phyloP scores from a whole-genome alignment of 305 asterid species.

The Galium porrigens region DNA sequence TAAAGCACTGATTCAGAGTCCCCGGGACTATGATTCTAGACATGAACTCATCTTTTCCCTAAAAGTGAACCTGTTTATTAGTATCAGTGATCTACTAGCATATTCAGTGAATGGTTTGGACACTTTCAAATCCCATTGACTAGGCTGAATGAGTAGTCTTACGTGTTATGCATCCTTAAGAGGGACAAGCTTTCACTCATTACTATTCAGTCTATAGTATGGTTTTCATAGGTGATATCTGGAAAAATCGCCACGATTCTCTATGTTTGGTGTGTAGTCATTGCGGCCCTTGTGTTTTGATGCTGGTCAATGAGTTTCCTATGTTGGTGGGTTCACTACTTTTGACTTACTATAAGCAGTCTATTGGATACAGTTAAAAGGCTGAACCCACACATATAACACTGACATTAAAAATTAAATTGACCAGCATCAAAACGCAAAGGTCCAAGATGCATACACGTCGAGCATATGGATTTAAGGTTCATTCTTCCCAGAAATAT shows the following conservation, averaged over 20 bases:
- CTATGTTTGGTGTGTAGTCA: background rate
- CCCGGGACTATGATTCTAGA: conserved; percentile 8
- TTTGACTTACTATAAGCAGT: background rate
- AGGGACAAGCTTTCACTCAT: background rate
- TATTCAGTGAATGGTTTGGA: conserved; percentile 5
- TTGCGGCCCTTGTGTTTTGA: background rate
- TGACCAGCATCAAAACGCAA: background rate
- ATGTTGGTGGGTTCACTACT: background rate
- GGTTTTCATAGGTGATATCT: background rate
- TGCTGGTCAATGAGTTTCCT: background rate
- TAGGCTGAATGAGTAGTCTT: background rate
- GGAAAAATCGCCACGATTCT: background rate
- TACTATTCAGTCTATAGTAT: background rate
- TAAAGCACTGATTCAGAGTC: conserved; percentile 2
- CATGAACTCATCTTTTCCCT: background rate
- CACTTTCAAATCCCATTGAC: background rate
- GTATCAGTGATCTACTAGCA: background rate
- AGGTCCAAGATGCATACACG: background rate
- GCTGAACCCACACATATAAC: background rate
- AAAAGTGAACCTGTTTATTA: conserved; percentile 1
- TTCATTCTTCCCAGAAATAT: background rate
- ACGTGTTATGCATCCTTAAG: background rate
- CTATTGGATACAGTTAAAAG: background rate
- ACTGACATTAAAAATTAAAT: background rate
- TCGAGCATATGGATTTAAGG: background rate